Percentiles rank a stretch among this genome's conserved stretches.
These are phyloP conservation scores for Acer saccharum DNA, from an alignment of 345 rosid species.

Conservation along the genomic window DNA sequence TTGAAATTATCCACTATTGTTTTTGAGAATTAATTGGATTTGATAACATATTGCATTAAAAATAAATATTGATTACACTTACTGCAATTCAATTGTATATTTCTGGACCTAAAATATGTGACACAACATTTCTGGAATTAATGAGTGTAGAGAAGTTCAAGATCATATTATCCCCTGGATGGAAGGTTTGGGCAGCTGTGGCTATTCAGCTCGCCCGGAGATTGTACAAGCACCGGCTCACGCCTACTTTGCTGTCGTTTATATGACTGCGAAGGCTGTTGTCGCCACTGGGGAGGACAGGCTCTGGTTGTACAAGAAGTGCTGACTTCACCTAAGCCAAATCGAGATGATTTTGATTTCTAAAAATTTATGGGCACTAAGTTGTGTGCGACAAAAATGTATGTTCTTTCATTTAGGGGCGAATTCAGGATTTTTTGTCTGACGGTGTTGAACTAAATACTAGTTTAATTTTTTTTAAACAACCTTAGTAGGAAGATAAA, in stretches of 20 bases:
- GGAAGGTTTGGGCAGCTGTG: slow-evolving; percentile 98
- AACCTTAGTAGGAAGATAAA: no score
- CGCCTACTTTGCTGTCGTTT: slow-evolving; percentile 81
- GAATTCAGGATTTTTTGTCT: no score
- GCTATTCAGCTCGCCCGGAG: slow-evolving; percentile 97
- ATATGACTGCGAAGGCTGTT: slow-evolving; percentile 89
- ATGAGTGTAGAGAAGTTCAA: slow-evolving; percentile 83
- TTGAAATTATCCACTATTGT: no score
- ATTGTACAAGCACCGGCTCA: slow-evolving; percentile 75
- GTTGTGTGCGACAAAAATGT: no score
- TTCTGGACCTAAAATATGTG: slow-evolving; percentile 76
- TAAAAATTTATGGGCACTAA: slow-evolving; percentile 16
- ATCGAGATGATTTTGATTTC: slow-evolving; percentile 89
- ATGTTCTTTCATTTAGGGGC: no score
- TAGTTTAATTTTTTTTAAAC: no score
- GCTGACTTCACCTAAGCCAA: slow-evolving; percentile 94
- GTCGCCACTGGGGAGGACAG: slow-evolving; percentile 86
- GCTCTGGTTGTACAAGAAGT: slow-evolving; percentile 81
- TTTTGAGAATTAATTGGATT: no score
- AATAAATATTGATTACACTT: no score
- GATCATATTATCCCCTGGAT: slow-evolving; percentile 90
- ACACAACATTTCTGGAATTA: slow-evolving; percentile 94
- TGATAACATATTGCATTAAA: no score
- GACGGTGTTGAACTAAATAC: no score
- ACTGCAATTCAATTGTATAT: no score